Evolutionary conservation across 2,329 filamentous ascomycete species (phyloP).

Genomic region (Curvularia verruculosa): DNA sequence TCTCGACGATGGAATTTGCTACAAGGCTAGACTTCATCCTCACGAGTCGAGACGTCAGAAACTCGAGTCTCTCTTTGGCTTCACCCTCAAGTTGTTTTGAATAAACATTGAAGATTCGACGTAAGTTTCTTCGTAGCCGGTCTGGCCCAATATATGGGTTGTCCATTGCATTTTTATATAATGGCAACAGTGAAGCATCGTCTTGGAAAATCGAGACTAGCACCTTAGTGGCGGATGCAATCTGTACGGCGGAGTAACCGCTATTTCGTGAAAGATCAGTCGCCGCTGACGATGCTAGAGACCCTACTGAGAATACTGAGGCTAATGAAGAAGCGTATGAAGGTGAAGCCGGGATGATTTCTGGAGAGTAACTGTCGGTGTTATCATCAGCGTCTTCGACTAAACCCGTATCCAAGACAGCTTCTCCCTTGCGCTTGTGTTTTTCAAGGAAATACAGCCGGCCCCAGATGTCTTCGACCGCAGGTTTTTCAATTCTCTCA

Average conservation of each 20-base stretch:
- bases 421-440: neutral
- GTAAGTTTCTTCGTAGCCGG: constrained; percentile 8
- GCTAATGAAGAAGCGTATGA: constrained; percentile 4
- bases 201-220: constrained; percentile 9
- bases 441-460: too few species aligned
- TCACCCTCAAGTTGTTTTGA: constrained; percentile 2
- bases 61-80: constrained; percentile 7
- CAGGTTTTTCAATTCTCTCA: too few species aligned
- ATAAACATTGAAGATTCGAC: constrained; percentile 12
- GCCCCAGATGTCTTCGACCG: too few species aligned
- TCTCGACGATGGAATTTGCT: constrained; percentile 14
- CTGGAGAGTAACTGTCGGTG: neutral
- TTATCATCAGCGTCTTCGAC: neutral
- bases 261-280: constrained; percentile 6
- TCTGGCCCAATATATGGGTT: constrained; percentile 9
- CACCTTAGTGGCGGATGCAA: constrained; percentile 14
- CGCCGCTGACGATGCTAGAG: constrained; percentile 10
- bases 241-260: constrained; percentile 14
- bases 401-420: neutral
- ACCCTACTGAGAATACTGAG: constrained; percentile 3
- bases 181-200: constrained; percentile 4
- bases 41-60: constrained; percentile 13
- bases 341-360: neutral
- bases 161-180: constrained; percentile 6
- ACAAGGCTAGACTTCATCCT: constrained; percentile 10